Evolutionary conservation across 768 basidiomycete species (phyloP), one percentile per base, ranked within the genome.

Genomic region (Rhizopogon roseolus): DNA sequence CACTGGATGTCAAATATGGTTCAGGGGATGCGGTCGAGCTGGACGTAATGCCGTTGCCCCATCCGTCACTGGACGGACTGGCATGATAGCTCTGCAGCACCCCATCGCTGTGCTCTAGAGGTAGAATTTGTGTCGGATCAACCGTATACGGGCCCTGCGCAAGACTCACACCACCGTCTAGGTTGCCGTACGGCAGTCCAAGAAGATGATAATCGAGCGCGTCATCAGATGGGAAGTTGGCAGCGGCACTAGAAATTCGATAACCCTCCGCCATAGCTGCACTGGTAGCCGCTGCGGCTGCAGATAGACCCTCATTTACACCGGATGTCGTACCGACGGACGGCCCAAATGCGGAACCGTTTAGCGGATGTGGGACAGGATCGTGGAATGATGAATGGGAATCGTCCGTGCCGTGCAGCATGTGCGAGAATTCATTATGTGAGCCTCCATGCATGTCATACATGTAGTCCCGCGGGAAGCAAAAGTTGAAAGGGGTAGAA

Each of bases 101-200:
- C 55, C 67, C 64, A 36, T 74, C 72, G 49, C 58, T 54, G 43
- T 74, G 72, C 41, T 78, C 75, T 39, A 72, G 67, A n/a, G 74
- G 75, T 55, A 80, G 69, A 41, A 96, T 89, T 71, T 96, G 92
- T n/a, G 88, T 88, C 7, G 95, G 95, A 72, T 98, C 92, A 55
- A 98, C 89, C 36, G 88, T 90, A 70, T 80, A 89, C 6, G 81
- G 79, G 43, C 72, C 70, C 57, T 79, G 76, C 52, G 71, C 69
- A 28, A 76, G 50, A 36, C 60, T 67, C 38, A 67, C 64, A 4
- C 72, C 65, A 29, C 70, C 65, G 57, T 84, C 81, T 54, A 82
- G 66, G 54, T 74, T 71, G 27, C 84, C 71, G 66, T 85, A 88
- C 57, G 82, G 79, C 60, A 88, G 73, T 41, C 81, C 79, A 70